These are phyloP conservation scores for Ganoderma leucocontextum DNA, from an alignment of 1,284 basidiomycete species.

Conservation along the genomic window DNA sequence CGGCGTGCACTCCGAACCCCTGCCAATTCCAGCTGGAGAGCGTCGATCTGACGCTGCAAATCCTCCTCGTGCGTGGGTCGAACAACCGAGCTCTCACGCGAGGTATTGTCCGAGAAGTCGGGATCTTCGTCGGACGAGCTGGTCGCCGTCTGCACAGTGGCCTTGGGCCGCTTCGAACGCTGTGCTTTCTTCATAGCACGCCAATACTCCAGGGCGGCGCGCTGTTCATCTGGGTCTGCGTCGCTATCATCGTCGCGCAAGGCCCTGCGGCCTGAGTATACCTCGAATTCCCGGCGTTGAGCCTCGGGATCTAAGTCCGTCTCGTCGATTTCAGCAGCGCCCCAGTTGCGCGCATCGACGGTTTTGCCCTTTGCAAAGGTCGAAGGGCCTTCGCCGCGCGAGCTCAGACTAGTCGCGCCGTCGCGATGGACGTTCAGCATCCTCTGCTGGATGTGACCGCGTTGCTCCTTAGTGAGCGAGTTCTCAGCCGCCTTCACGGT, in stretches of 20 bases:
- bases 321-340: slow-evolving; percentile 11
- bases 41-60: background rate
- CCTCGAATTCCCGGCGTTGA: slow-evolving; percentile 7
- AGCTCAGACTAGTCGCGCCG: background rate
- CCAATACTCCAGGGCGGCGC: slow-evolving; percentile 3
- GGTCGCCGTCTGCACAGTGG: background rate
- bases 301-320: slow-evolving; percentile 19
- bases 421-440: too few relatives aligned
- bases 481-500: too few relatives aligned
- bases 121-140: background rate
- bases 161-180: background rate
- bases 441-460: too few relatives aligned
- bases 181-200: background rate
- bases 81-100: background rate
- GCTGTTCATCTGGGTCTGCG: slow-evolving; percentile 14
- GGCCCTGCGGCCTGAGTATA: background rate
- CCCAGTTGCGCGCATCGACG: slow-evolving; percentile 25
- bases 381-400: slow-evolving; percentile 28
- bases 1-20: background rate
- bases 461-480: too few relatives aligned
- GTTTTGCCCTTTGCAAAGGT: slow-evolving; percentile 26
- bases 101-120: background rate
- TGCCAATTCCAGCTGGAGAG: background rate
- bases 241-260: background rate
- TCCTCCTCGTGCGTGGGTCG: background rate